Evolutionary conservation across 169 alveolate genomes (phyloP), one percentile per base, ranked within the genome.

Genomic region (Theileria parva): DNA sequence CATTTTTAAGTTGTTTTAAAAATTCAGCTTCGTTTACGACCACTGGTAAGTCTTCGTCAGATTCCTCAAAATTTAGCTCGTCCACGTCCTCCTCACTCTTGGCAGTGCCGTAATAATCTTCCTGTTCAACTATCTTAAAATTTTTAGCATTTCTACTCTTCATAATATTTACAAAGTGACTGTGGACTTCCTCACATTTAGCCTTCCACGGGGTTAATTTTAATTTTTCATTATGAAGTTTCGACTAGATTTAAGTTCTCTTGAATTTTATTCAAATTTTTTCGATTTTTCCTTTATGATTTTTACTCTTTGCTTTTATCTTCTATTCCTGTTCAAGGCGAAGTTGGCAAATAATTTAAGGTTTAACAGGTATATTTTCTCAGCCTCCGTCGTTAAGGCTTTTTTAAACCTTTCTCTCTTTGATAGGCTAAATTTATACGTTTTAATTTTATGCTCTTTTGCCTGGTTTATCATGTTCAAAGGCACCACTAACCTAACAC

Each of bases 1-100:
- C 11, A 27, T 6, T 34, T 60, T 3, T 50, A 28, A 69, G 8
- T 19, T 57, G 25, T n/a, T 69, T 69, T 34, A 69, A 5, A 27
- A 69, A 69, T 69, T 69, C 77, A 15, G 61, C 77, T 28, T 27
- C 75, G 23, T 69, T 69, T 5, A 69, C 78, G 5, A 69, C 50
- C 4, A 69, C 78, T 34, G 77, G 77, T n/a, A 25, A 27, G 2
- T 69, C 77, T 34, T 69, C 77, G 6, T 57, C 77, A 6, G 77
- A 69, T 19, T 69, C 77, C 51, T 69, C 77, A n/a, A n/a, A 28
- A 69, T 23, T 19, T 15, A 34, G 4, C 4, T 34, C 19, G 6
- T 69, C 77, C 11, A 34, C 11, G 5, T 69, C 77, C 6, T 34
- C 69, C 13, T 44, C 39, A 5, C 4, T 21, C 3, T 15, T 15